Evolutionary conservation across 2,329 filamentous ascomycete species (phyloP).

Genomic region (Hypoxylon sp.): DNA sequence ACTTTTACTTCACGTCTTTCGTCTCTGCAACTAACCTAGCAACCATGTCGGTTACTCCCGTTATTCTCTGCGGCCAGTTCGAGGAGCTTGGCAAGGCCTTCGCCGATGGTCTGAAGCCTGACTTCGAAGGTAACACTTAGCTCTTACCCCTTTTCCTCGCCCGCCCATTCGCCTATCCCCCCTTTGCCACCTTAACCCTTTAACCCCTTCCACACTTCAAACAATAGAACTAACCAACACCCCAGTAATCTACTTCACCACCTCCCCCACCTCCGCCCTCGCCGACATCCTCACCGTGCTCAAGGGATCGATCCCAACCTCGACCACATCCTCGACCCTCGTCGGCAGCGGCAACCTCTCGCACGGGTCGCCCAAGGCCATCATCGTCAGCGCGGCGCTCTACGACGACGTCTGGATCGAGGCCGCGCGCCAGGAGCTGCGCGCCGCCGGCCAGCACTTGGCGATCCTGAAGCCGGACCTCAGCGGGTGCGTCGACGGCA

Average conservation of each 20-base stretch:
- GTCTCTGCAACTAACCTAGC: not conserved
- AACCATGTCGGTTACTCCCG: slow-evolving; percentile 32
- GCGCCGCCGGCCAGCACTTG: slow-evolving; percentile 12
- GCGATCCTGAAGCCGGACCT: slow-evolving; percentile 36
- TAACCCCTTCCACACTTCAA: not conserved
- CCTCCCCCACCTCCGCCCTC: slow-evolving; percentile 23
- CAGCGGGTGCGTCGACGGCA: not conserved
- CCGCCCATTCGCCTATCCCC: not conserved
- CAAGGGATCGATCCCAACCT: slow-evolving; percentile 26
- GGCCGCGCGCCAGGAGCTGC: slow-evolving; percentile 22
- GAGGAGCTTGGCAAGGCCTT: slow-evolving; percentile 36
- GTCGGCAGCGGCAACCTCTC: slow-evolving; percentile 31
- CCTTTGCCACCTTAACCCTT: not conserved
- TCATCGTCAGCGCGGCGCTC: slow-evolving; percentile 26
- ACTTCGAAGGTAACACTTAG: slow-evolving; percentile 36
- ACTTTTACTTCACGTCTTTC: not conserved
- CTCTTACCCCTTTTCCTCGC: not conserved
- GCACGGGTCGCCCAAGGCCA: slow-evolving; percentile 26
- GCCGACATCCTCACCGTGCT: slow-evolving; percentile 29
- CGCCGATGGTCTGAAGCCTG: slow-evolving; percentile 35
- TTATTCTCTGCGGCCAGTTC: slow-evolving; percentile 41
- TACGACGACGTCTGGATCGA: slow-evolving; percentile 41
- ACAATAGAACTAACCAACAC: not conserved
- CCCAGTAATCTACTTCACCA: slow-evolving; percentile 34
- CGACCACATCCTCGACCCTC: not conserved